phyloP scores from a whole-genome alignment of 495 filamentous ascomycete species.

The Collariella sp. region DNA sequence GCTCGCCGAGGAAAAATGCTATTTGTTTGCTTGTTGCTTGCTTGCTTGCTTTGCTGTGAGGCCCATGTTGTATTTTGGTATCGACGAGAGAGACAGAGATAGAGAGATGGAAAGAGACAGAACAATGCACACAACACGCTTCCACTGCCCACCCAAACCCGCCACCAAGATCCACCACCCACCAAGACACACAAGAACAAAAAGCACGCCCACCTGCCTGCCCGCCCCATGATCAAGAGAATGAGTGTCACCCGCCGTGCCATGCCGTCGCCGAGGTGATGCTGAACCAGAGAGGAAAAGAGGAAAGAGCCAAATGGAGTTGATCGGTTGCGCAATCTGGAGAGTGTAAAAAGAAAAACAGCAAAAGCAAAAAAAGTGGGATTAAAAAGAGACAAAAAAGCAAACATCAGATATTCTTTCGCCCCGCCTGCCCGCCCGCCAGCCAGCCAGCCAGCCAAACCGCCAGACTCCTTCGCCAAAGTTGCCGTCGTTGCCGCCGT shows the following conservation, averaged over 20 bases:
- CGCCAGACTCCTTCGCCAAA: constrained; percentile 28
- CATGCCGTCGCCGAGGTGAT: constrained; percentile 12
- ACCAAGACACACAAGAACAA: not conserved
- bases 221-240: constrained; percentile 11
- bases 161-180: too few species aligned
- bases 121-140: constrained; percentile 5
- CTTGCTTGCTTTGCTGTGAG: constrained; percentile 25
- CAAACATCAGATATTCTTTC: not conserved
- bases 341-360: constrained; percentile 10
- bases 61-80: constrained; percentile 27
- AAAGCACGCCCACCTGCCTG: not conserved
- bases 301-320: too few species aligned
- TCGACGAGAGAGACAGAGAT: too few species aligned
- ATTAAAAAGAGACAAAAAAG: not conserved
- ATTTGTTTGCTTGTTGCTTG: too few species aligned
- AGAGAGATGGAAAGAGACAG: not conserved
- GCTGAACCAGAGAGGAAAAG: constrained; percentile 1
- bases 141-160: constrained; percentile 1
- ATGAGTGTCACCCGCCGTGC: not conserved
- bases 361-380: not conserved
- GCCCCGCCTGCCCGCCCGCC: constrained; percentile 2
- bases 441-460: too few species aligned
- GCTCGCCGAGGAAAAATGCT: too few species aligned
- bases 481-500: too few species aligned
- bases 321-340: constrained; percentile 22